Evolutionary conservation across 768 basidiomycete species (phyloP).

Genomic region (Thelephora aurantiotincta): DNA sequence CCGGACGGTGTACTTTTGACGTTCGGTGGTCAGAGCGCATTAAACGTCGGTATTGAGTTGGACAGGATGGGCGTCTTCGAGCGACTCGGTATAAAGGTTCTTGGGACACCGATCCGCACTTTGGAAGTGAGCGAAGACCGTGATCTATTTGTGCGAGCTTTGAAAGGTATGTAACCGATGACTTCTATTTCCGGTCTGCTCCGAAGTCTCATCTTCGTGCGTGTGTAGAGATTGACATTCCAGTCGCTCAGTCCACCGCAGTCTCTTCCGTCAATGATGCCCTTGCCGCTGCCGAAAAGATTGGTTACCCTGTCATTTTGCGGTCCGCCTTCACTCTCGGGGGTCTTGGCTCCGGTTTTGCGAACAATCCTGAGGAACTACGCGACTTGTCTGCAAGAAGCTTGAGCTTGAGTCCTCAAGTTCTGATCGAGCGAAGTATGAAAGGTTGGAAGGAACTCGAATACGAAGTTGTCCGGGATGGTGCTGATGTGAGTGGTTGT

Average conservation of each 20-base stretch:
- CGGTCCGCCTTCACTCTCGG: constrained; percentile 96
- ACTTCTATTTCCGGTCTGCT: background rate
- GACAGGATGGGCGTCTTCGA: constrained; percentile 96
- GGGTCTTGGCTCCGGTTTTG: constrained; percentile 96
- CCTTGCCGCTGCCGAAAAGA: constrained; percentile 76
- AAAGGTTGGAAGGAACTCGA: constrained; percentile 99
- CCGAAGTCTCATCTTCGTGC: too few species aligned
- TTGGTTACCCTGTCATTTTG: constrained; percentile 95
- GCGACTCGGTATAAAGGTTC: constrained; percentile 80
- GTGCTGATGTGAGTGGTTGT: constrained; percentile 65
- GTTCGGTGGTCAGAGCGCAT: constrained; percentile 94
- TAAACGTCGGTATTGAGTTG: constrained; percentile 94
- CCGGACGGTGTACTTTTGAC: constrained; percentile 96
- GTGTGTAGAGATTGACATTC: constrained; percentile 84
- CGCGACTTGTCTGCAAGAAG: constrained; percentile 88
- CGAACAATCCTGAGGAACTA: constrained; percentile 86
- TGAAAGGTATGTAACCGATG: constrained; percentile 46
- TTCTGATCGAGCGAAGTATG: constrained; percentile 94
- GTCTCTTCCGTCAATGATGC: constrained; percentile 94
- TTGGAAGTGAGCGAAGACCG: constrained; percentile 96
- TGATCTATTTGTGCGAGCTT: constrained; percentile 88
- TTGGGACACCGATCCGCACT: constrained; percentile 91
- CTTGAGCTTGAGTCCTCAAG: constrained; percentile 84
- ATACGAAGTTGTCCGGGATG: constrained; percentile 98
- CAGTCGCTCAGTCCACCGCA: constrained; percentile 89